These are phyloP conservation scores for Rhodofomes roseus DNA, from an alignment of 1,284 basidiomycete genomes.

Conservation along the genomic window DNA sequence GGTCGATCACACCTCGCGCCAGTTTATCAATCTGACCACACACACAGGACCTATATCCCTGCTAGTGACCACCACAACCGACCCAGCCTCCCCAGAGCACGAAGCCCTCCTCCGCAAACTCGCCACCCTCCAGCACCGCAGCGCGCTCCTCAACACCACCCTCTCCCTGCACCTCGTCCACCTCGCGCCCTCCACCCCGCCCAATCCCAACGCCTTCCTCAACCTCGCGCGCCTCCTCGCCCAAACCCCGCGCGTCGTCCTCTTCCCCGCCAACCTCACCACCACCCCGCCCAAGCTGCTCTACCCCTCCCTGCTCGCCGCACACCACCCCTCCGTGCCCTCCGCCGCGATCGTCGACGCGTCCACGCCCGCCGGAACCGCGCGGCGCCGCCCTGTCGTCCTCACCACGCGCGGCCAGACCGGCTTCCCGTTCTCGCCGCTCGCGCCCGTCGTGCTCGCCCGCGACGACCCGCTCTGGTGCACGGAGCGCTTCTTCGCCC, in stretches of 20 bases:
- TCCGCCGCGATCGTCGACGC: slow-evolving; percentile 9
- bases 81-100: slow-evolving; percentile 27
- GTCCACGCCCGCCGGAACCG: slow-evolving; percentile 7
- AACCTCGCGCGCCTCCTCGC: slow-evolving; percentile 63
- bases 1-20: no score
- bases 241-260: slow-evolving; percentile 40
- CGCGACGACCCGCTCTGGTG: slow-evolving; percentile 58
- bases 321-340: slow-evolving; percentile 1
- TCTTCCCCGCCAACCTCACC: slow-evolving; percentile 47
- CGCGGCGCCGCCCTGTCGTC: slow-evolving; percentile 19
- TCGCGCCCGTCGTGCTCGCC: slow-evolving; percentile 46
- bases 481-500: slow-evolving; percentile 51
- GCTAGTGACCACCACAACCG: slow-evolving; percentile 39
- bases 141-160: slow-evolving; percentile 24
- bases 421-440: slow-evolving; percentile 32
- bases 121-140: slow-evolving; percentile 21
- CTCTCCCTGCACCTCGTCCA: slow-evolving; percentile 50
- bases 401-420: slow-evolving; percentile 27
- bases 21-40: no score
- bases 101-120: slow-evolving; percentile 14
- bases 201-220: slow-evolving; percentile 51
- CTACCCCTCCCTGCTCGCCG: slow-evolving; percentile 17
- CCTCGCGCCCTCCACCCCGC: slow-evolving; percentile 32
- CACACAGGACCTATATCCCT: slow-evolving; percentile 60
- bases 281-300: slow-evolving; percentile 27